Conservation (phyloP, 768 basidiomycete genomes). For the Rubroboletus satanas region DNA sequence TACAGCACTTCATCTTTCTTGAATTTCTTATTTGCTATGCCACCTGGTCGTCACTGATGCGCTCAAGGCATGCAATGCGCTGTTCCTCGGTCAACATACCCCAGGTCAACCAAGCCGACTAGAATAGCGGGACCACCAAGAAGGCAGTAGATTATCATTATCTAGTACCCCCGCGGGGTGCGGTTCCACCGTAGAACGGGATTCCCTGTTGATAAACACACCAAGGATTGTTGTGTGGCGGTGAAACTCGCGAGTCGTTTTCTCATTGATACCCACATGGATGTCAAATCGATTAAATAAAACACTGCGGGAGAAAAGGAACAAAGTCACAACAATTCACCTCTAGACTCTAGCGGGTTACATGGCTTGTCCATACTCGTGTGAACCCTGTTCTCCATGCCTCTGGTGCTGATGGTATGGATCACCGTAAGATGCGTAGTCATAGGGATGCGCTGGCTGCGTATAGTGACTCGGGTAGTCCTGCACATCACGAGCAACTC, state of each 20-base stretch:
- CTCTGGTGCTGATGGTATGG: constrained; percentile 28
- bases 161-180: constrained; percentile 28
- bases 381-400: constrained; percentile 25
- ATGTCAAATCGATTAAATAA: constrained; percentile 26
- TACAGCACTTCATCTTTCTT: constrained; percentile 11
- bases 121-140: constrained; percentile 38
- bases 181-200: constrained; percentile 29
- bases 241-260: neutral
- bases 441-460: constrained; percentile 24
- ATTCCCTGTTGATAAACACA: constrained; percentile 11
- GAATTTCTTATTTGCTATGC: neutral
- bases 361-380: constrained; percentile 34
- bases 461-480: constrained; percentile 33
- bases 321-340: constrained; percentile 15
- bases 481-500: constrained; percentile 39
- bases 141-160: constrained; percentile 27
- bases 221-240: neutral
- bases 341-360: constrained; percentile 18
- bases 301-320: constrained; percentile 20
- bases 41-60: constrained; percentile 35
- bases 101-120: constrained; percentile 33
- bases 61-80: constrained; percentile 35
- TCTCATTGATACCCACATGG: constrained; percentile 1
- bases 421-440: constrained; percentile 29
- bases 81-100: constrained; percentile 35